These are phyloP conservation scores for Discostella pseudostelligera DNA, from an alignment of 108 stramenopile genomes.

Conservation along the genomic window DNA sequence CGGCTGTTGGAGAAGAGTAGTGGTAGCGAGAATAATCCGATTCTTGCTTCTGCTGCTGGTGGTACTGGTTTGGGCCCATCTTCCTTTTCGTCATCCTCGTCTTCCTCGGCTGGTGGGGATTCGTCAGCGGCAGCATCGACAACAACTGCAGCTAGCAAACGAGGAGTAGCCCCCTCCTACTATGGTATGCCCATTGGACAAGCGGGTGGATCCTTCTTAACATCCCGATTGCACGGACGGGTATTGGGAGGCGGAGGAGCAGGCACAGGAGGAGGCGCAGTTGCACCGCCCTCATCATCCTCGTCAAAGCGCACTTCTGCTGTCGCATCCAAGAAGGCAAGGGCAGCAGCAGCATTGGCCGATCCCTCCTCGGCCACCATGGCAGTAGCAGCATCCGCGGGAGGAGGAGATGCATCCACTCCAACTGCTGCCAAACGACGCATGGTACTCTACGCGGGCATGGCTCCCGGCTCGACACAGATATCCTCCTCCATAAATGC, in stretches of 20 bases:
- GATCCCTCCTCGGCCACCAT: constrained; percentile 6
- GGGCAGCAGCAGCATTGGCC: no score
- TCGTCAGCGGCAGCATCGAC: not conserved
- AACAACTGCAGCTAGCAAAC: not conserved
- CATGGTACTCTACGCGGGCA: constrained; percentile 72
- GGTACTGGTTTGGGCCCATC: constrained; percentile 8
- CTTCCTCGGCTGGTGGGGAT: constrained; percentile 14
- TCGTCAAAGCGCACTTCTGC: no score
- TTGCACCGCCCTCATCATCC: constrained; percentile 6
- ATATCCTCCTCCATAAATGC: constrained; percentile 62
- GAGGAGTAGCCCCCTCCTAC: not conserved
- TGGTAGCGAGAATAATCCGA: not conserved
- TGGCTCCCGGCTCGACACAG: constrained; percentile 75
- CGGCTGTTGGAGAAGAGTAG: not conserved
- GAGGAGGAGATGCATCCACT: not conserved
- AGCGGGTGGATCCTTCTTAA: constrained; percentile 26
- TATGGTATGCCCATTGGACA: constrained; percentile 16
- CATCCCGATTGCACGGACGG: constrained; percentile 32
- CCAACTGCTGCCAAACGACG: constrained; percentile 28
- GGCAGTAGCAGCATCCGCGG: not conserved
- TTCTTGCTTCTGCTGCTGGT: not conserved
- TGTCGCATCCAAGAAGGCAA: constrained; percentile 1
- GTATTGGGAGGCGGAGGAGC: constrained; percentile 11
- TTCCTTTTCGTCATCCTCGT: constrained; percentile 25
- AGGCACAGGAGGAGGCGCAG: not conserved